phyloP scores from a whole-genome alignment of 495 filamentous ascomycete genomes.

The Lasiosphaeria miniovina region DNA sequence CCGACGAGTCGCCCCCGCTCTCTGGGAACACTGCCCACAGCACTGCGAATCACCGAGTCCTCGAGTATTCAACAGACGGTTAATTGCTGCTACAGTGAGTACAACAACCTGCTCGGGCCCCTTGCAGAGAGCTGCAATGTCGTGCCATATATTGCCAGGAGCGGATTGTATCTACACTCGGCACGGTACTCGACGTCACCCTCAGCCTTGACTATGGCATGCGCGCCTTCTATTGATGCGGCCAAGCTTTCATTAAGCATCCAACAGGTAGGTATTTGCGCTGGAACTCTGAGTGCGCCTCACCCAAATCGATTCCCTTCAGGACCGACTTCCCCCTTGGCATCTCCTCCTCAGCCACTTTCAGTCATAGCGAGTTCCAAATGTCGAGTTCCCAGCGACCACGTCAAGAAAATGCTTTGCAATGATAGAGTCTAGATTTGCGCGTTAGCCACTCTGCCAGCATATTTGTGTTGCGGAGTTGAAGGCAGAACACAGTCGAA shows the following conservation, averaged over 20 bases:
- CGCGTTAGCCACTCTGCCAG: conserved; percentile 6
- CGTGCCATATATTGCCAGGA: too few species aligned
- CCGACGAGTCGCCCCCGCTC: too few species aligned
- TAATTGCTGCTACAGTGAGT: too few species aligned
- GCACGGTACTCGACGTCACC: neutral
- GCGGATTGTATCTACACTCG: too few species aligned
- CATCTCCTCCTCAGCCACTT: neutral
- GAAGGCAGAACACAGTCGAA: conserved; percentile 32
- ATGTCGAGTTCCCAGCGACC: conserved; percentile 54
- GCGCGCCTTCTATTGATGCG: neutral
- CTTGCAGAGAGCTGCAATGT: too few species aligned
- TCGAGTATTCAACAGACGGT: too few species aligned
- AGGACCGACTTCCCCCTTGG: neutral
- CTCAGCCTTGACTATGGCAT: neutral
- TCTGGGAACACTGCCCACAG: too few species aligned
- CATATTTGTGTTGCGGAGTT: conserved; percentile 47
- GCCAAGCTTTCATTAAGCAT: neutral
- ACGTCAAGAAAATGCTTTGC: conserved; percentile 60
- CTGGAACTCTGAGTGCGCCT: too few species aligned
- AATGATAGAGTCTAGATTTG: conserved; percentile 39
- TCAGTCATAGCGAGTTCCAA: conserved; percentile 39
- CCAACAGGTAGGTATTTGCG: too few species aligned
- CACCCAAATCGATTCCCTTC: neutral
- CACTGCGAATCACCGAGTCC: too few species aligned
- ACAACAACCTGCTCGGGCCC: too few species aligned